phyloP scores from a whole-genome alignment of 31 red algal genomes.

The Asparagopsis taxiformis region DNA sequence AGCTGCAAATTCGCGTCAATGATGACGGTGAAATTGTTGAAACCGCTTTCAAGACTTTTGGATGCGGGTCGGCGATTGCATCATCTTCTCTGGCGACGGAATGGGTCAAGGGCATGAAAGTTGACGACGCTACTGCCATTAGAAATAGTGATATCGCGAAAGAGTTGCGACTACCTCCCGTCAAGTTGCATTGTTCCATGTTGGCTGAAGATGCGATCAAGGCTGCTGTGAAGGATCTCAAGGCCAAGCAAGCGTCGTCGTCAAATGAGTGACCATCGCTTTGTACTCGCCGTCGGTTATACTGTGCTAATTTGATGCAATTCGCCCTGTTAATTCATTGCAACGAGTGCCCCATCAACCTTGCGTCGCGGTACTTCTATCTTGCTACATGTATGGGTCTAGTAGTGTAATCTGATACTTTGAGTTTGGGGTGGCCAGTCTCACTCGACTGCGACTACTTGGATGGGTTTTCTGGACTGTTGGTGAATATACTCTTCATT shows the following conservation, averaged over 20 bases:
- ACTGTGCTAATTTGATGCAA: no score
- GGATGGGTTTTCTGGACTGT: no score
- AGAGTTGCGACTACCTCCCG: conserved; percentile 89
- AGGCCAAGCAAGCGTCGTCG: conserved; percentile 49
- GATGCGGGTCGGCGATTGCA: conserved; percentile 93
- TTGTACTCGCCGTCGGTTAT: no score
- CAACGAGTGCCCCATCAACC: no score
- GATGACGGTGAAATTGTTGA: conserved; percentile 85
- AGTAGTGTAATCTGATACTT: no score
- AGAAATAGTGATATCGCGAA: conserved; percentile 88
- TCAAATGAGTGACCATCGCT: conserved; percentile 3
- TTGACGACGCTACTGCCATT: conserved; percentile 80
- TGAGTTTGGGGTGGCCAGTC: no score
- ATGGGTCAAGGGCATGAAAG: conserved; percentile 75
- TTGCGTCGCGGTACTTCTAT: no score
- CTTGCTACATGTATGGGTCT: no score
- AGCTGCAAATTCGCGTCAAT: conserved; percentile 89
- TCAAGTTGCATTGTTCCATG: conserved; percentile 97
- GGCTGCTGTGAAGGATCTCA: conserved; percentile 80
- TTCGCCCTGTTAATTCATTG: no score
- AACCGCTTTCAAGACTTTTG: conserved; percentile 94
- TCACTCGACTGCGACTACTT: no score
- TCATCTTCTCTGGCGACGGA: conserved; percentile 89
- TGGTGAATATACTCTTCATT: no score
- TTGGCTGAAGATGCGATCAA: conserved; percentile 97